These are phyloP conservation scores for Gnaphalium uliginosum DNA, from an alignment of 129 eudicot genomes.

Conservation along the genomic window DNA sequence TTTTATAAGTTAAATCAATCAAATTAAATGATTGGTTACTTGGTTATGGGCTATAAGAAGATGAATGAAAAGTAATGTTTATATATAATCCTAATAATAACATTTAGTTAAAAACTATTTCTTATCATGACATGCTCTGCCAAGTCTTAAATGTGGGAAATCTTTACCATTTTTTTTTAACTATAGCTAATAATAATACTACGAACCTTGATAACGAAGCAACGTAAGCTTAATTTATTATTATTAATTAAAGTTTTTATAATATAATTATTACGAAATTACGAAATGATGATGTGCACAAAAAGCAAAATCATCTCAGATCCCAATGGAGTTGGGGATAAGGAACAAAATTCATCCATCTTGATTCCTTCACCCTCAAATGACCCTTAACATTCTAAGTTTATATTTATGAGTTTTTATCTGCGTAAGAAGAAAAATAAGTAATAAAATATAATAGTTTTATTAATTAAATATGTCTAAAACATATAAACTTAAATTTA, in stretches of 20 bases:
- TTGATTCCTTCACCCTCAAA: background rate
- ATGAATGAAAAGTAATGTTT: too few species aligned
- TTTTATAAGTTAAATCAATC: too few species aligned
- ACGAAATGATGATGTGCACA: conserved; percentile 2
- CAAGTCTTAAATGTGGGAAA: background rate
- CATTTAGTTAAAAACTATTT: background rate
- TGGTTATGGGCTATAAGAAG: too few species aligned
- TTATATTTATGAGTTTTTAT: background rate
- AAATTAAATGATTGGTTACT: too few species aligned
- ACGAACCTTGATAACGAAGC: background rate
- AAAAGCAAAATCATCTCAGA: conserved; percentile 6
- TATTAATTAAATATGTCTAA: too few species aligned
- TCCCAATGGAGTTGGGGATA: conserved; percentile 11
- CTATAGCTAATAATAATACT: background rate
- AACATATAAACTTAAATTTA: too few species aligned
- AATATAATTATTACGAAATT: too few species aligned
- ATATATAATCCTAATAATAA: too few species aligned
- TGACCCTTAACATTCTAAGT: background rate
- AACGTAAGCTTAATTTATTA: too few species aligned
- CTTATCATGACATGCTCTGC: background rate
- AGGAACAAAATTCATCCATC: conserved; percentile 10
- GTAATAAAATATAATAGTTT: too few species aligned
- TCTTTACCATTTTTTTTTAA: background rate
- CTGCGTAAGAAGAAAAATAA: too few species aligned
- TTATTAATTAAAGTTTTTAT: too few species aligned